Percentiles rank a stretch among this genome's conserved stretches.
phyloP scores from a whole-genome alignment of 495 filamentous ascomycete species.

The Pseudevernia furfuracea region DNA sequence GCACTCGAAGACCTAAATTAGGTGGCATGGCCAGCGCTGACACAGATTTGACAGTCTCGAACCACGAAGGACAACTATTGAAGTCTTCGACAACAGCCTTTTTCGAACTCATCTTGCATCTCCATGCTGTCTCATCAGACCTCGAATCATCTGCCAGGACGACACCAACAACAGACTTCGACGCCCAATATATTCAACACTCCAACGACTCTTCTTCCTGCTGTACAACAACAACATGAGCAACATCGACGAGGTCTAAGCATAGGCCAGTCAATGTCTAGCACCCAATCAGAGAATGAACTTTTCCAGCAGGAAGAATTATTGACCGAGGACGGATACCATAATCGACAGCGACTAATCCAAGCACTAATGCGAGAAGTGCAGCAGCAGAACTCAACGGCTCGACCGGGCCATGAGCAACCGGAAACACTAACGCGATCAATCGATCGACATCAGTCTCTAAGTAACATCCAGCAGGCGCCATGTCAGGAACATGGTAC shows the following conservation, averaged over 20 bases:
- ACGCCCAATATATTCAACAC: slow-evolving; percentile 65
- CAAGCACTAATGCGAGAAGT: slow-evolving; percentile 52
- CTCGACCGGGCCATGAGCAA: slow-evolving; percentile 50
- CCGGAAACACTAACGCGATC: slow-evolving; percentile 3
- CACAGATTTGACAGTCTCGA: slow-evolving; percentile 43
- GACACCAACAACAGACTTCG: slow-evolving; percentile 82
- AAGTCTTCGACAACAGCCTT: slow-evolving; percentile 41
- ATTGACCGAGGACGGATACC: slow-evolving; percentile 13
- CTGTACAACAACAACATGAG: slow-evolving; percentile 22
- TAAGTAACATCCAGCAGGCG: slow-evolving; percentile 26
- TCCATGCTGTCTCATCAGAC: slow-evolving; percentile 72
- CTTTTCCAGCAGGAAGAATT: slow-evolving; percentile 30
- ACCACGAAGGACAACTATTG: slow-evolving; percentile 41
- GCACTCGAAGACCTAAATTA: slow-evolving; percentile 12
- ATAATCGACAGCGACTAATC: slow-evolving; percentile 18
- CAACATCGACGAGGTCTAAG: slow-evolving; percentile 27
- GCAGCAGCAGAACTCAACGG: slow-evolving; percentile 60
- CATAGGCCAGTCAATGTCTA: slow-evolving; percentile 44
- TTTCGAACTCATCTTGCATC: slow-evolving; percentile 57
- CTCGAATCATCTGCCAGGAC: slow-evolving; percentile 58
- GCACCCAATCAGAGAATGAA: slow-evolving; percentile 45
- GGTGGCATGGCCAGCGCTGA: slow-evolving; percentile 5
- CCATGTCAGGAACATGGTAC: slow-evolving; percentile 15
- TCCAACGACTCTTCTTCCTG: slow-evolving; percentile 39
- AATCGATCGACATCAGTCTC: slow-evolving; percentile 25